A percentile compares a stretch with the other conserved stretches of the same genome.
Evolutionary conservation across 2,329 filamentous ascomycete species (phyloP).

Genomic region (Canariomyces notabilis): DNA sequence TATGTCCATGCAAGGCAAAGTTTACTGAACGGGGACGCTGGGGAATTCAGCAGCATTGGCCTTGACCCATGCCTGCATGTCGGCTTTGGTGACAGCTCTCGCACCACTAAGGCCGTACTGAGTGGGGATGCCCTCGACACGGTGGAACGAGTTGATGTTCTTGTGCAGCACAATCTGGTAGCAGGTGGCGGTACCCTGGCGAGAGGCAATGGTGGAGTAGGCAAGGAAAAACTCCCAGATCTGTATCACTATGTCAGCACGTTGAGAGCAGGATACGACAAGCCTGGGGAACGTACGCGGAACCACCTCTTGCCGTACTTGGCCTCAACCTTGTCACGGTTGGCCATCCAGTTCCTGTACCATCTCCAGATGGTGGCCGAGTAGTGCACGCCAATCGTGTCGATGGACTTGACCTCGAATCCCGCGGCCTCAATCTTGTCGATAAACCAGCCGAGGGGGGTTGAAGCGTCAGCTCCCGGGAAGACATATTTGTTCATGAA

Average conservation of each 20-base stretch:
- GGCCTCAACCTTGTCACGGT: constrained; percentile 83
- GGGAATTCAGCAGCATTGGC: constrained; percentile 31
- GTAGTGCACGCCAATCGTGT: constrained; percentile 96
- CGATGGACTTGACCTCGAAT: constrained; percentile 85
- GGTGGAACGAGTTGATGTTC: constrained; percentile 84
- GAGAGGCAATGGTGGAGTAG: constrained; percentile 75
- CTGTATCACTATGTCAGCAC: constrained; percentile 36
- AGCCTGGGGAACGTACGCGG: constrained; percentile 58
- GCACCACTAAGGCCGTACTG: constrained; percentile 68
- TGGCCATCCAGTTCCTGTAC: constrained; percentile 98
- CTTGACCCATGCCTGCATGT: constrained; percentile 31
- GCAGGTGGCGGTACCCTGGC: constrained; percentile 79
- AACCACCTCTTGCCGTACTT: constrained; percentile 97
- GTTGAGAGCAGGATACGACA: constrained; percentile 4
- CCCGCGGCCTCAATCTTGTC: constrained; percentile 79
- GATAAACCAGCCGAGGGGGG: constrained; percentile 82
- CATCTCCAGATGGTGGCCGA: constrained; percentile 94
- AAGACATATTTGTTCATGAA: constrained; percentile 99
- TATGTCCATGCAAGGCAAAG: not conserved
- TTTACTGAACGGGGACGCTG: constrained; percentile 26
- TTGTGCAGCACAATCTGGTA: constrained; percentile 84
- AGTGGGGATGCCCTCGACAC: constrained; percentile 65
- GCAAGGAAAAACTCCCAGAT: constrained; percentile 93
- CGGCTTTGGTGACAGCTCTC: constrained; percentile 33
- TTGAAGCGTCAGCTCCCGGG: constrained; percentile 92